These are phyloP conservation scores for Silene latifolia DNA, from an alignment of 148 eudicot genomes.

Conservation along the genomic window DNA sequence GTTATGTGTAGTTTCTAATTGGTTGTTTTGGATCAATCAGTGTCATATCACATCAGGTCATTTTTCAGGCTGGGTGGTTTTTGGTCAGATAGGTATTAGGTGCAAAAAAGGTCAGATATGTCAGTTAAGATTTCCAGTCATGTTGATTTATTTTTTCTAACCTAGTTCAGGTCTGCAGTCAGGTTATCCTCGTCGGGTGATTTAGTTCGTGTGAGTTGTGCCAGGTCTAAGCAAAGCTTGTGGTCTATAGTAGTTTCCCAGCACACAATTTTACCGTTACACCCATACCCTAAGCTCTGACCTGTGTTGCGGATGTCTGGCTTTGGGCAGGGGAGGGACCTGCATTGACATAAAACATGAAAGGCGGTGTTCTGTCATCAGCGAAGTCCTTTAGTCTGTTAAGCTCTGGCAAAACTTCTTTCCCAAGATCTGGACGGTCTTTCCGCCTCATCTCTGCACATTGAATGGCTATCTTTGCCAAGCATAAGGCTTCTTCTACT, in stretches of 20 bases:
- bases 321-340: conserved; percentile 25
- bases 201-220: not conserved
- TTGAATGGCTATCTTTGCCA: conserved; percentile 49
- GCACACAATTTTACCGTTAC: not conserved
- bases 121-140: not conserved
- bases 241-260: too few species aligned
- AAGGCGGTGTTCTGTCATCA: conserved; percentile 39
- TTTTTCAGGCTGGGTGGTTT: too few species aligned
- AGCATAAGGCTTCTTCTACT: conserved; percentile 41
- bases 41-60: too few species aligned
- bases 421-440: conserved; percentile 69
- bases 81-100: too few species aligned
- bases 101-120: too few species aligned
- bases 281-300: conserved; percentile 11
- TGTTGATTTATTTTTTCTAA: too few species aligned
- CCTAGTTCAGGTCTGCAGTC: not conserved
- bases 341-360: conserved; percentile 27
- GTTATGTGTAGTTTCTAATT: not conserved
- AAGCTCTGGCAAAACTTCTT: conserved; percentile 52
- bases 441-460: conserved; percentile 61
- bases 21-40: not conserved
- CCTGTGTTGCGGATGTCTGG: conserved; percentile 38
- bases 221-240: not conserved
- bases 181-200: not conserved
- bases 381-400: conserved; percentile 46